Base-by-base conservation (phyloP, 495 filamentous ascomycete genomes). In the Neurospora sp. region DNA sequence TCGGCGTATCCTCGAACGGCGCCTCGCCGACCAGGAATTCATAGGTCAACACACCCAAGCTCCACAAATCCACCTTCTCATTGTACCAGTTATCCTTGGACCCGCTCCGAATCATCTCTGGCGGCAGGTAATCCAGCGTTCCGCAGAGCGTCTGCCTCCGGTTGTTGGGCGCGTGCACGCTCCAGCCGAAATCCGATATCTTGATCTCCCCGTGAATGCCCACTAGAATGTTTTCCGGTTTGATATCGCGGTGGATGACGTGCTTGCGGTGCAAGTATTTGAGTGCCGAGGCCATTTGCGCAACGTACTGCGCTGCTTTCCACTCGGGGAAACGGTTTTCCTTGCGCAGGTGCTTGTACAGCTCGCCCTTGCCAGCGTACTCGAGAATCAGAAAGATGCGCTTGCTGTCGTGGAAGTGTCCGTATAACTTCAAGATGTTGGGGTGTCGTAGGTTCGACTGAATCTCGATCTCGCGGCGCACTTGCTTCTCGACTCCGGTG, bases 131-230 rank as follows among this genome's bases (percentile, higher is more conserved):
- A 83, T 99, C 96, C 37, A 99, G 88, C 9, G 96, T 99, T 77
- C 96, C 96, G 81, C 96, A 99, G 89, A 98, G 95, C 31, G 96
- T 99, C 74, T 94, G 90, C 48, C 96, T 89, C 71, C 95, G 83
- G 83, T 97, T 97, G 78, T 97, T 98, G 11, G 96, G 96, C 37
- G 96, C 96, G 81, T 99, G 96, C 20, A 98, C 96, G 82, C 92
- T 95, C 96, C 96, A 99, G 66, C 96, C 96, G 78, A 99, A 99
- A 82, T 99, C 96, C 5, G 93, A 94, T 79, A 99, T 94, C 83
- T 99, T 99, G 83, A 99, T 97, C 83, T 99, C 96, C 54, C 94
- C 96, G 79, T 98, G 95, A 71, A 99, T 94, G 23, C 96, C 96
- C 44, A 99, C 91, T 18, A 99, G 89, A 76, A 99, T 99, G 78